These are phyloP conservation scores for Leishmania martiniquensis DNA, from an alignment of 208 protist species.

Conservation along the genomic window DNA sequence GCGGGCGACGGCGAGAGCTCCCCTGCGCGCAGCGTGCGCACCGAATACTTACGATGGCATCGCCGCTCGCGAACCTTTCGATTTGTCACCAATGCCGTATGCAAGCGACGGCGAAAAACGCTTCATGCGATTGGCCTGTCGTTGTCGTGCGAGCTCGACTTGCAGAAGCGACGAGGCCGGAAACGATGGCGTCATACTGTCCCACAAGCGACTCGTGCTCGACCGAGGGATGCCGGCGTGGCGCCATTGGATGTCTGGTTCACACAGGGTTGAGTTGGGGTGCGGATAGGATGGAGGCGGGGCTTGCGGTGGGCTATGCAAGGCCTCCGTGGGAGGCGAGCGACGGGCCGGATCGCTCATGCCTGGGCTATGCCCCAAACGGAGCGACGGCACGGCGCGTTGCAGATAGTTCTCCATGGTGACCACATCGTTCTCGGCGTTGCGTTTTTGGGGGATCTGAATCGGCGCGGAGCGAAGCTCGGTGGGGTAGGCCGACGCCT, in stretches of 20 bases:
- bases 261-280: slow-evolving; percentile 6
- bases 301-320: not conserved
- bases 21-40: not conserved
- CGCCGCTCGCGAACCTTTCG: not conserved
- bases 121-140: slow-evolving; percentile 39
- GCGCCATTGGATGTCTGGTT: slow-evolving; percentile 13
- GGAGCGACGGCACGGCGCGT: slow-evolving; percentile 6
- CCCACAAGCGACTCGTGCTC: slow-evolving; percentile 14
- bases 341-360: not conserved
- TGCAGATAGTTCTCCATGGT: slow-evolving; percentile 43
- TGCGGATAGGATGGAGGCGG: not conserved
- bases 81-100: not conserved
- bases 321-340: not conserved
- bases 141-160: slow-evolving; percentile 33
- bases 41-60: not conserved
- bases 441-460: slow-evolving; percentile 17
- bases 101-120: slow-evolving; percentile 23
- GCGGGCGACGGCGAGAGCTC: not conserved
- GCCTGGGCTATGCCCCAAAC: slow-evolving; percentile 13
- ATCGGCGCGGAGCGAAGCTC: slow-evolving; percentile 15
- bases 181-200: slow-evolving; percentile 1
- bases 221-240: slow-evolving; percentile 4
- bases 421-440: slow-evolving; percentile 27
- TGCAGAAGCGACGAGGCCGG: slow-evolving; percentile 25
- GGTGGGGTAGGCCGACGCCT: not conserved